Evolutionary conservation across 106 monocot genomes (phyloP), one percentile per base, ranked within the genome.

Genomic region (Dioscorea zingiberensis): DNA sequence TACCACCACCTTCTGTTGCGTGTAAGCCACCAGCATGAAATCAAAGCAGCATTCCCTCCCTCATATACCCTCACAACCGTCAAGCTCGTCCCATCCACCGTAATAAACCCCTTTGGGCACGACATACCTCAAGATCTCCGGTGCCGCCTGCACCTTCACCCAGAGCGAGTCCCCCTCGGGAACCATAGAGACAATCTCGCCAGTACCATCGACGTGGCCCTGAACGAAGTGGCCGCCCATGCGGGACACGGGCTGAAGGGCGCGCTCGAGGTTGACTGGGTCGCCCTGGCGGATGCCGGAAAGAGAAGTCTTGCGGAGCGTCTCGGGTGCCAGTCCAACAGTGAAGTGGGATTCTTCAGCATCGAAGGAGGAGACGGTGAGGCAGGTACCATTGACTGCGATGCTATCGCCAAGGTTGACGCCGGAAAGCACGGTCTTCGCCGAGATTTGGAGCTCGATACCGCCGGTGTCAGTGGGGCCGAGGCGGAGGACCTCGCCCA

Each of bases 211-310:
- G 21, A 97, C 83, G 55, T 97, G 97, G 3, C 91, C 97, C 79
- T 97, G 97, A 17, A 97, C 97, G 76, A 97, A 86, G 71, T 97
- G 97, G 9, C 97, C 97, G 0, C 97, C 97, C 91, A 97, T 97
- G 26, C 97, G 63, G 4, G 97, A 70, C 13, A 44, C 29, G 3
- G 97, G 91, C 61, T 60, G 80, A 23, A 97, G 71, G 13, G 97
- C 85, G 2, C 97, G 71, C 81, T 97, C 91, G 23, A 97, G 84
- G 58, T 97, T 97, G 14, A 92, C 91, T 3, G 79, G 75, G 2
- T 73, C 73, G 1, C 81, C 73, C 9, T 25, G n/a, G 48, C 22
- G 70, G 23, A 91, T 81, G 10, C 72, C 91, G 21, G 73, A 76
- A 3, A 97, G 84, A 14, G 73, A 74, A 24, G 97, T 97, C 63